These are phyloP conservation scores for Phytopythium kandeliae DNA, from an alignment of 352 stramenopile genomes.

Conservation along the genomic window DNA sequence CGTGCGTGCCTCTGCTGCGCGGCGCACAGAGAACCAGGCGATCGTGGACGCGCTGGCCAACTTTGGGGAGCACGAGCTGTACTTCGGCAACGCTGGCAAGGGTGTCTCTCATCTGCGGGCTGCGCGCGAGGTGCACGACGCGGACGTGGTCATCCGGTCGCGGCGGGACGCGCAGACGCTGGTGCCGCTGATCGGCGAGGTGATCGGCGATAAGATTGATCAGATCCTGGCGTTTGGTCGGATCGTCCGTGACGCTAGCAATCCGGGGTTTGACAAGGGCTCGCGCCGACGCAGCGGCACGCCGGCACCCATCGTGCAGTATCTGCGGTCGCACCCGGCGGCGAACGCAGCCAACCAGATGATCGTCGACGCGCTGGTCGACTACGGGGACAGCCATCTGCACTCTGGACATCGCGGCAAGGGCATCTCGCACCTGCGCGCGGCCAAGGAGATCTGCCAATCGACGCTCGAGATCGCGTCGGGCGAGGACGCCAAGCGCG, in stretches of 20 bases:
- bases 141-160: constrained; percentile 41
- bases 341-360: constrained; percentile 53
- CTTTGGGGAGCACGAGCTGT: constrained; percentile 67
- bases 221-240: constrained; percentile 66
- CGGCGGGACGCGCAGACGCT: constrained; percentile 30
- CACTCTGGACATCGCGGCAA: constrained; percentile 55
- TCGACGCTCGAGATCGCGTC: constrained; percentile 45
- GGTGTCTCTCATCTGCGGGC: constrained; percentile 63
- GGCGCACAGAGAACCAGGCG: constrained; percentile 52
- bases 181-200: constrained; percentile 57
- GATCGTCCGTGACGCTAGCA: constrained; percentile 40
- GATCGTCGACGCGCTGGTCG: constrained; percentile 57
- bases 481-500: constrained; percentile 37
- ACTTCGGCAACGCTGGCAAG: constrained; percentile 67
- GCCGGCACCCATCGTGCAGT: constrained; percentile 63
- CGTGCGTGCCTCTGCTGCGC: constrained; percentile 36
- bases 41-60: constrained; percentile 57
- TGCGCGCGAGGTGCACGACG: constrained; percentile 53
- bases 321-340: constrained; percentile 51
- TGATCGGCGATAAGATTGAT: constrained; percentile 75
- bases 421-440: constrained; percentile 73
- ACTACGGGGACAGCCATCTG: constrained; percentile 74
- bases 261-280: constrained; percentile 6
- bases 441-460: constrained; percentile 50
- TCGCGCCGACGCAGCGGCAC: constrained; percentile 33